Percentiles rank a stretch among this genome's conserved stretches.
These are phyloP conservation scores for Alternaria solani DNA, from an alignment of 2,329 filamentous ascomycete species.

Conservation along the genomic window DNA sequence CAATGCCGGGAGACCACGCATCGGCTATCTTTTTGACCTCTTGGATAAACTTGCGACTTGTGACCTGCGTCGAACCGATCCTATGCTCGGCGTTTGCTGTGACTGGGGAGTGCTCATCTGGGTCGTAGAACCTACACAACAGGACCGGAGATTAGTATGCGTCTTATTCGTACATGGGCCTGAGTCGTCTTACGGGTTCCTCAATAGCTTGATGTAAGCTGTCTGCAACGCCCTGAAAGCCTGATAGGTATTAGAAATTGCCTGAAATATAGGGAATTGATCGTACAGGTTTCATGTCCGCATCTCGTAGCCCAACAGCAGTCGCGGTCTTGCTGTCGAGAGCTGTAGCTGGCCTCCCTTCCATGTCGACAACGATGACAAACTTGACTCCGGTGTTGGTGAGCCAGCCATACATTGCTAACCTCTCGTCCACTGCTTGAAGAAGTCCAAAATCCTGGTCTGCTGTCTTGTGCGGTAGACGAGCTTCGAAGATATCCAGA, in stretches of 20 bases:
- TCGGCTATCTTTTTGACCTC: constrained; percentile 89
- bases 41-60: constrained; percentile 78
- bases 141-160: constrained; percentile 66
- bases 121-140: constrained; percentile 83
- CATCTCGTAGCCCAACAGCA: constrained; percentile 76
- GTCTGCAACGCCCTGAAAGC: constrained; percentile 90
- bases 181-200: constrained; percentile 67
- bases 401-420: constrained; percentile 94
- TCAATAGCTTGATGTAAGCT: constrained; percentile 86
- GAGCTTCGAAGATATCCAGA: constrained; percentile 92
- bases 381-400: constrained; percentile 95
- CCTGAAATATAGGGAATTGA: neutral
- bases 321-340: constrained; percentile 48
- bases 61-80: constrained; percentile 71
- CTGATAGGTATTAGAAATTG: constrained; percentile 50
- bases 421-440: constrained; percentile 90
- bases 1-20: constrained; percentile 78
- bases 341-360: constrained; percentile 66
- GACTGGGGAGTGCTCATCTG: constrained; percentile 79
- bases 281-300: constrained; percentile 83
- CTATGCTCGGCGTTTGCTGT: constrained; percentile 55
- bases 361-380: constrained; percentile 89
- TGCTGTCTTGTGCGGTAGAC: constrained; percentile 73
- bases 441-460: constrained; percentile 90
- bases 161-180: too few species aligned